Conservation (phyloP, 2,329 filamentous ascomycete genomes). For the Claviceps monticola region DNA sequence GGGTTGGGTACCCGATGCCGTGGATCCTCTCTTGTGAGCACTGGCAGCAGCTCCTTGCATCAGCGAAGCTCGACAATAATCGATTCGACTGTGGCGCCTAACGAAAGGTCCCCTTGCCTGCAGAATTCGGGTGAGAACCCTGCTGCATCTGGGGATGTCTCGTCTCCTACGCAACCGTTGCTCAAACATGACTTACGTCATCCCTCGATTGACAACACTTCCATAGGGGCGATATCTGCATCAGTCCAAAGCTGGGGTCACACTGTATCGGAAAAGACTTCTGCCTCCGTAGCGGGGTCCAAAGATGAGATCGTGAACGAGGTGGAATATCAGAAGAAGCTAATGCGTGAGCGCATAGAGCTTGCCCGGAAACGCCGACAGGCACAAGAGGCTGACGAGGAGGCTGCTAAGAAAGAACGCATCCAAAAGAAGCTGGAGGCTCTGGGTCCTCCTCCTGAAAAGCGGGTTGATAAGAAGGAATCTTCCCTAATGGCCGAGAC, state of each 20-base stretch:
- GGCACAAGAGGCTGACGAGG: conserved; percentile 57
- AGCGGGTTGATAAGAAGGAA: conserved; percentile 42
- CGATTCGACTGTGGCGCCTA: conserved; percentile 26
- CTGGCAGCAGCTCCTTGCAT: conserved; percentile 59
- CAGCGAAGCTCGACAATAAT: conserved; percentile 37
- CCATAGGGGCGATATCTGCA: conserved; percentile 29
- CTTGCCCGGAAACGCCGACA: conserved; percentile 52
- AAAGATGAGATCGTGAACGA: conserved; percentile 35
- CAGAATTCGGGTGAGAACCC: conserved; percentile 37
- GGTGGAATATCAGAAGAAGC: conserved; percentile 50
- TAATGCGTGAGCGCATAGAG: conserved; percentile 60
- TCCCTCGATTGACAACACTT: conserved; percentile 21
- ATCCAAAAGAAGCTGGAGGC: conserved; percentile 60
- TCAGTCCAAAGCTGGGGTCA: conserved; percentile 20
- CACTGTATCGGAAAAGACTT: conserved; percentile 17
- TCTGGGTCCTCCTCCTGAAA: conserved; percentile 50
- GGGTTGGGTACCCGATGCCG: conserved; percentile 60
- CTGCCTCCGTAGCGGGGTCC: conserved; percentile 14
- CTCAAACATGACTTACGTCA: conserved; percentile 15
- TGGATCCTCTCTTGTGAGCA: conserved; percentile 83
- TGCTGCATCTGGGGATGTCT: conserved; percentile 24
- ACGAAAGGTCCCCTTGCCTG: conserved; percentile 33
- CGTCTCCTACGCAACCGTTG: conserved; percentile 9
- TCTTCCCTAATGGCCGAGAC: conserved; percentile 27
- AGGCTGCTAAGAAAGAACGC: conserved; percentile 56